Percentiles rank a stretch among this genome's conserved stretches.
phyloP scores from a whole-genome alignment of 1,284 basidiomycete species.

The Trichosporon faecale region DNA sequence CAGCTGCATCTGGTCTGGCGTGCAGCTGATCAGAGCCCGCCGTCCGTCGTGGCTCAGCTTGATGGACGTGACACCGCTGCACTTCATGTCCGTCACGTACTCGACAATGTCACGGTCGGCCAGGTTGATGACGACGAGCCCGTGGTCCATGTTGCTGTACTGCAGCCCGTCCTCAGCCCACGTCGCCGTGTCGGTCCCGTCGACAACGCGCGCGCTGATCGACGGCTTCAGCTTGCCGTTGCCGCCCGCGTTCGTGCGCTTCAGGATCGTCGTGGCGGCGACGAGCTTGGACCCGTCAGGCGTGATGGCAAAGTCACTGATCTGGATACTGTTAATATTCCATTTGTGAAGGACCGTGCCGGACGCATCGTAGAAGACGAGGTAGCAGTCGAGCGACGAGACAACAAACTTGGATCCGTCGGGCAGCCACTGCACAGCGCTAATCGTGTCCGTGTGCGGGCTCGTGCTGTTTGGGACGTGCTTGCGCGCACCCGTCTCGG shows the following conservation, averaged over 20 bases:
- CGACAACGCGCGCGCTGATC: constrained; percentile 33
- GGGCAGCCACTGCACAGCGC: constrained; percentile 80
- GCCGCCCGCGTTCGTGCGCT: constrained; percentile 37
- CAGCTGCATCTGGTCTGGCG: constrained; percentile 81
- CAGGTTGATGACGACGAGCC: constrained; percentile 37
- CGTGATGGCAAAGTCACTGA: constrained; percentile 81
- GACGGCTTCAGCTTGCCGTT: constrained; percentile 35
- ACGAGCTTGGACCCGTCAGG: constrained; percentile 80
- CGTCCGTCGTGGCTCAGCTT: constrained; percentile 82
- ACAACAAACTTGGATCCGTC: constrained; percentile 87
- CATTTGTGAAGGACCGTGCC: constrained; percentile 70
- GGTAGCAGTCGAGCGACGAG: constrained; percentile 79
- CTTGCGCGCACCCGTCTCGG: constrained; percentile 44
- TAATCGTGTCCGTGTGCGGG: constrained; percentile 75
- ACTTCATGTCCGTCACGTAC: constrained; percentile 28
- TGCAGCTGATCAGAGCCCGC: constrained; percentile 80
- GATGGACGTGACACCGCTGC: constrained; percentile 70
- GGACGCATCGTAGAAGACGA: constrained; percentile 67
- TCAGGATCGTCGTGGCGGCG: constrained; percentile 67
- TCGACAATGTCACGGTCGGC: constrained; percentile 41
- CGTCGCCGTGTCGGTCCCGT: background rate
- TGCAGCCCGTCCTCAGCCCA: constrained; percentile 21
- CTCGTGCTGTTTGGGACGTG: constrained; percentile 22
- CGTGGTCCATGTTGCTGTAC: constrained; percentile 45
- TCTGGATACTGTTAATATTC: constrained; percentile 72